Percentiles rank a stretch among this genome's conserved stretches.
These are phyloP conservation scores for Hyaloperonospora brassicae DNA, from an alignment of 352 stramenopile genomes.

Conservation along the genomic window DNA sequence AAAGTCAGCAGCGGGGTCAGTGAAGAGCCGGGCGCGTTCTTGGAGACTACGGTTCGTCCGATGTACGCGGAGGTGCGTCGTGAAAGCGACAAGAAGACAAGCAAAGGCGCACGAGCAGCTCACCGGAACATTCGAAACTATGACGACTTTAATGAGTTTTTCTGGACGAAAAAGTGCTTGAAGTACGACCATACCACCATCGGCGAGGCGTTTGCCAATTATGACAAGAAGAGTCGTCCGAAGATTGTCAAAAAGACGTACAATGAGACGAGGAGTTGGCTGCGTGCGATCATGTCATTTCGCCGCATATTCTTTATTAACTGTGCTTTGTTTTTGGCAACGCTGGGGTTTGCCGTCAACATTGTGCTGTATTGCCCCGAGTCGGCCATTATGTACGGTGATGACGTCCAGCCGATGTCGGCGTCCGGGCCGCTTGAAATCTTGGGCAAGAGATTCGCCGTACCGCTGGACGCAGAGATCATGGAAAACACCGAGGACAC, in stretches of 20 bases:
- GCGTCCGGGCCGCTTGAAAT: conserved; percentile 27
- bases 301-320: conserved; percentile 82
- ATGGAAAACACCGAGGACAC: conserved; percentile 27
- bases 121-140: conserved; percentile 81
- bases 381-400: conserved; percentile 67
- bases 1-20: conserved; percentile 41
- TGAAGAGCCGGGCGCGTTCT: conserved; percentile 54
- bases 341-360: conserved; percentile 61
- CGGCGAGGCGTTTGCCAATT: conserved; percentile 49
- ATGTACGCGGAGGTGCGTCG: conserved; percentile 65
- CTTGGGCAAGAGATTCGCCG: conserved; percentile 51
- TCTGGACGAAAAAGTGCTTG: conserved; percentile 77
- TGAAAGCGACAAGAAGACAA: conserved; percentile 82
- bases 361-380: conserved; percentile 70
- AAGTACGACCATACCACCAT: conserved; percentile 68
- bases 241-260: conserved; percentile 82
- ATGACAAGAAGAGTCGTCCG: conserved; percentile 72
- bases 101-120: conserved; percentile 53
- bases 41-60: conserved; percentile 57
- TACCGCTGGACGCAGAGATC: conserved; percentile 19
- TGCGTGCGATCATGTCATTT: conserved; percentile 67
- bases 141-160: conserved; percentile 86
- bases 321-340: conserved; percentile 57
- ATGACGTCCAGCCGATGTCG: conserved; percentile 35
- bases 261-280: conserved; percentile 65